phyloP scores from a whole-genome alignment of 257 asterid species.

The Rauvolfia tetraphylla region DNA sequence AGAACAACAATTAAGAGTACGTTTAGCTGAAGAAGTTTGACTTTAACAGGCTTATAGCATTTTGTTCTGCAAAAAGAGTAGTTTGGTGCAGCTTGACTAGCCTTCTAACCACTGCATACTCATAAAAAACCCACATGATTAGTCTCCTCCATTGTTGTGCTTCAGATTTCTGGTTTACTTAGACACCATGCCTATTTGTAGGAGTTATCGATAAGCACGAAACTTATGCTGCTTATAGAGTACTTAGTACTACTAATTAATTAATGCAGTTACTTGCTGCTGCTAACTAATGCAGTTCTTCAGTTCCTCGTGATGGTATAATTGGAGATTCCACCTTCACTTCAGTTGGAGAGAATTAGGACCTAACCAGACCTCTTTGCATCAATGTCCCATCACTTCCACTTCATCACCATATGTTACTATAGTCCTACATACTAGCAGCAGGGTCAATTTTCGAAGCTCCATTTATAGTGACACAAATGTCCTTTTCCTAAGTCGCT shows the following conservation, averaged over 20 bases:
- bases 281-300: background rate
- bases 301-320: background rate
- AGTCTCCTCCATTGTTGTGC: background rate
- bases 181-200: background rate
- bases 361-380: conserved; percentile 3
- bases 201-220: background rate
- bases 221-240: background rate
- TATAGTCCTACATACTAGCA: background rate
- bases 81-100: background rate
- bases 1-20: background rate
- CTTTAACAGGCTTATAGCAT: background rate
- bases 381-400: background rate
- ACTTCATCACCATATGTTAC: background rate
- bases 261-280: too few species aligned
- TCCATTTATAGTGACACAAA: background rate
- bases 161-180: background rate
- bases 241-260: background rate
- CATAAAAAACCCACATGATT: conserved; percentile 4
- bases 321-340: background rate
- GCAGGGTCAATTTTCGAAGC: conserved; percentile 1
- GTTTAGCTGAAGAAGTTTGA: background rate
- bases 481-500: conserved; percentile 2
- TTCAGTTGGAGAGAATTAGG: conserved; percentile 12
- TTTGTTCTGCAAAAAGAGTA: background rate
- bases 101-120: too few species aligned